Conservation (phyloP, 2,329 filamentous ascomycete genomes). For the Graphiopsis chlorocephala region DNA sequence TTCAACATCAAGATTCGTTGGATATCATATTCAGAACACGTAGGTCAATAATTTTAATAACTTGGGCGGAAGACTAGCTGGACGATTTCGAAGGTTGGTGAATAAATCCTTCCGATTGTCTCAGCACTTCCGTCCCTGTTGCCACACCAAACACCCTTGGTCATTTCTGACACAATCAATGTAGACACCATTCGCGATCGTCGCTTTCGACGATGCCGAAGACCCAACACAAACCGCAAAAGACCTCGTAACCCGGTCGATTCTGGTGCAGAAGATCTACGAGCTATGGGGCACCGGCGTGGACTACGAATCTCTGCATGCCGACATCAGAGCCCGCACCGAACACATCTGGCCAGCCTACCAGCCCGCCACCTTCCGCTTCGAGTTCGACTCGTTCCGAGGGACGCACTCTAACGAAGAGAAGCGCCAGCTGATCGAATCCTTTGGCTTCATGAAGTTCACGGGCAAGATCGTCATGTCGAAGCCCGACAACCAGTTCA, state of each 20-base stretch:
- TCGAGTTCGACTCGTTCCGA: constrained; percentile 78
- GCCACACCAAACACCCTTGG: not conserved
- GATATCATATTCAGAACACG: constrained; percentile 69
- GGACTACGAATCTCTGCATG: constrained; percentile 67
- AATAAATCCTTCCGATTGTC: not conserved
- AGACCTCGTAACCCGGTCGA: constrained; percentile 68
- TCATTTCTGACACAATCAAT: not conserved
- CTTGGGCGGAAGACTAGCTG: not conserved
- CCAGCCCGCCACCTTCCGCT: constrained; percentile 69
- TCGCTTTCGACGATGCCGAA: constrained; percentile 51
- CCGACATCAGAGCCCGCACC: constrained; percentile 59
- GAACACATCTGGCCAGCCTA: constrained; percentile 66
- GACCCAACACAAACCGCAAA: constrained; percentile 51
- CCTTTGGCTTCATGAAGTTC: constrained; percentile 75
- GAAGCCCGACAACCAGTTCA: constrained; percentile 70
- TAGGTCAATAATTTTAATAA: constrained; percentile 46
- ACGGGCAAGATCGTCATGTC: constrained; percentile 75
- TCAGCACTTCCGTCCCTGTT: not conserved
- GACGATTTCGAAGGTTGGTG: not conserved
- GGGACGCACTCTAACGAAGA: constrained; percentile 63
- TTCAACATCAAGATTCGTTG: constrained; percentile 67
- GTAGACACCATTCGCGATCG: constrained; percentile 82
- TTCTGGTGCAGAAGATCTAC: constrained; percentile 79
- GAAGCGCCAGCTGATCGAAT: constrained; percentile 75
- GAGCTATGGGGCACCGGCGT: constrained; percentile 80